Percentiles rank a stretch among this genome's conserved stretches.
phyloP scores from a whole-genome alignment of 495 filamentous ascomycete genomes.

The Aspergillus kassunensis region DNA sequence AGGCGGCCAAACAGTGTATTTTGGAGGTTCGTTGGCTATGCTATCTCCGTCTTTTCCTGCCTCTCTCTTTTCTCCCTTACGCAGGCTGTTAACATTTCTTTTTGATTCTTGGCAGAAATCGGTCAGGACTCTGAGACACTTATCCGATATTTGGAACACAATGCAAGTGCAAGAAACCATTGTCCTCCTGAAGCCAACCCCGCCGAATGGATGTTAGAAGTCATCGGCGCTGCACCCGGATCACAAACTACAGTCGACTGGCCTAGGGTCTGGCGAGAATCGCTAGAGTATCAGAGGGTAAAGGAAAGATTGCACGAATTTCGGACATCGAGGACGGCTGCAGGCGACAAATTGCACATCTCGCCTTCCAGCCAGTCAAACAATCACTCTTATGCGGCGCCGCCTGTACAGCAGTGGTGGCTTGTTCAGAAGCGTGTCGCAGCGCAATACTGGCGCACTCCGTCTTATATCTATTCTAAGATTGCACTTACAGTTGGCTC shows the following conservation, averaged over 20 bases:
- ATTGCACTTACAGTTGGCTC: no score
- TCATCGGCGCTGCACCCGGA: constrained; percentile 84
- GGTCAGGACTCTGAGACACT: constrained; percentile 71
- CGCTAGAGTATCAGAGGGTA: constrained; percentile 62
- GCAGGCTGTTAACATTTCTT: no score
- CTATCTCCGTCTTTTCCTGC: no score
- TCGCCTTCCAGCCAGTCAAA: constrained; percentile 53
- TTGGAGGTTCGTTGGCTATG: no score
- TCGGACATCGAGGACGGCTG: no score
- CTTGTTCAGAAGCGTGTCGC: constrained; percentile 53
- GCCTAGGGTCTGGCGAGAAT: constrained; percentile 73
- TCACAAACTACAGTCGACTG: constrained; percentile 73
- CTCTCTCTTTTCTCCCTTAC: no score
- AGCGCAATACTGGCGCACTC: constrained; percentile 57
- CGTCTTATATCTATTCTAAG: constrained; percentile 44
- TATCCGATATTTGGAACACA: constrained; percentile 73
- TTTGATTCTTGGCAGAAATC: no score
- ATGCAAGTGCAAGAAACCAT: constrained; percentile 71
- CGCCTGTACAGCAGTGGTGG: no score
- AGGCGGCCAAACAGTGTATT: constrained; percentile 84
- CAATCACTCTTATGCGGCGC: no score
- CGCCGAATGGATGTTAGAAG: constrained; percentile 94
- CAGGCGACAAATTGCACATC: no score
- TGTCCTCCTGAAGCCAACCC: constrained; percentile 67
- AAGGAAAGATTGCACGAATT: no score